phyloP scores from a whole-genome alignment of 2,329 filamentous ascomycete species.

The Alternaria ventricosa region DNA sequence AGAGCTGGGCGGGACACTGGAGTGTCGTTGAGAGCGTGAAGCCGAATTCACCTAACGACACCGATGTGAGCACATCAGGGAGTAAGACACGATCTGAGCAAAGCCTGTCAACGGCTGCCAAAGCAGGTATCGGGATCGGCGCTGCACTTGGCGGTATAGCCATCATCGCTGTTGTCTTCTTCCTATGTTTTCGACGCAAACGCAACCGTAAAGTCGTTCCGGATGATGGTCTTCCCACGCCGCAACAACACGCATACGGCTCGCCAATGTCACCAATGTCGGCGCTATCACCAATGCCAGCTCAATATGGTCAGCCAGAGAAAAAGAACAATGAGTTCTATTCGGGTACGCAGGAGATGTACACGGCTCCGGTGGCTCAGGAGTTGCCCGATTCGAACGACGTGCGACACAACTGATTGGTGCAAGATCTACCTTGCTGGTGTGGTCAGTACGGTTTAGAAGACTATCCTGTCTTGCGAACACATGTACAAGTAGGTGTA shows the following conservation, averaged over 20 bases:
- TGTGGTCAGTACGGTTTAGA: no score
- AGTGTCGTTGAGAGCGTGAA: neutral
- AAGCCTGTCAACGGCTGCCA: neutral
- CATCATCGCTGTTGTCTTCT: neutral
- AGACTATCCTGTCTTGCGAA: no score
- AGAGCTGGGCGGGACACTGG: slow-evolving; percentile 5
- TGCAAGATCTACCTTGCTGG: neutral
- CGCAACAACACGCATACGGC: neutral
- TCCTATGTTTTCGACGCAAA: neutral
- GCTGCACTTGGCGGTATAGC: neutral
- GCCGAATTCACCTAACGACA: neutral
- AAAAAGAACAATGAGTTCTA: neutral
- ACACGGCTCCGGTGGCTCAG: neutral
- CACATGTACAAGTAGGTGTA: no score
- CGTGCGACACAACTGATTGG: neutral
- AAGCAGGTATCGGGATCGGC: neutral
- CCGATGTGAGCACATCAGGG: neutral
- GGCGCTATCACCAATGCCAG: no score
- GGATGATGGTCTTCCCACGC: neutral
- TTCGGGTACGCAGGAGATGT: neutral
- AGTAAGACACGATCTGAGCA: neutral
- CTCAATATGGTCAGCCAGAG: neutral
- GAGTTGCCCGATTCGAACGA: neutral
- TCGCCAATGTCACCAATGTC: neutral
- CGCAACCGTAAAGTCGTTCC: neutral